phyloP scores from a whole-genome alignment of 2,329 filamentous ascomycete species.

The Colletotrichum trifolii region DNA sequence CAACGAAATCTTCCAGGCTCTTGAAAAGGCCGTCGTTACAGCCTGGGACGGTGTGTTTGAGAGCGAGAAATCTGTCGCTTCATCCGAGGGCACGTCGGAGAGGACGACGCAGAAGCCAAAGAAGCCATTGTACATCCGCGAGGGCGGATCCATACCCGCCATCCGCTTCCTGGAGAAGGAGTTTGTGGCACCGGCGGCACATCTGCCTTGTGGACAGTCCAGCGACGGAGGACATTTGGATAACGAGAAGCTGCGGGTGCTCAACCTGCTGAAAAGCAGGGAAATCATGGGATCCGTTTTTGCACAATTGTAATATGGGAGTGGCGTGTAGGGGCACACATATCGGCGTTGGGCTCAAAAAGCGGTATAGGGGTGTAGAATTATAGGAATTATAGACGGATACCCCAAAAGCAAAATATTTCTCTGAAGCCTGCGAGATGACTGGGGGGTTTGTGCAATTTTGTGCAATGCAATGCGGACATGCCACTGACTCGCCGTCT shows the following conservation, averaged over 20 bases:
- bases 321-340: neutral
- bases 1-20: slow-evolving; percentile 89
- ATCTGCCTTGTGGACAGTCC: slow-evolving; percentile 93
- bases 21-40: slow-evolving; percentile 85
- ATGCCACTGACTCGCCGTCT: neutral
- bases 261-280: slow-evolving; percentile 90
- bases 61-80: slow-evolving; percentile 36
- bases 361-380: neutral
- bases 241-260: slow-evolving; percentile 89
- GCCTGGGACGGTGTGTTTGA: slow-evolving; percentile 77
- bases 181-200: slow-evolving; percentile 89
- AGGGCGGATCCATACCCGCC: slow-evolving; percentile 94
- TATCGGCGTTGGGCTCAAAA: neutral
- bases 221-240: slow-evolving; percentile 94
- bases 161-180: slow-evolving; percentile 96
- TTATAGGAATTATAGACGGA: slow-evolving; percentile 22
- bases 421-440: neutral
- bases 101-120: slow-evolving; percentile 49
- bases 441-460: too few species aligned
- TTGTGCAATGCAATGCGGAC: too few species aligned
- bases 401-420: slow-evolving; percentile 28
- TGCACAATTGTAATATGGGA: slow-evolving; percentile 62
- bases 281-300: slow-evolving; percentile 94
- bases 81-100: neutral
- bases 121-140: slow-evolving; percentile 90